phyloP scores from a whole-genome alignment of 148 eudicot genomes.

The Limonium bicolor region DNA sequence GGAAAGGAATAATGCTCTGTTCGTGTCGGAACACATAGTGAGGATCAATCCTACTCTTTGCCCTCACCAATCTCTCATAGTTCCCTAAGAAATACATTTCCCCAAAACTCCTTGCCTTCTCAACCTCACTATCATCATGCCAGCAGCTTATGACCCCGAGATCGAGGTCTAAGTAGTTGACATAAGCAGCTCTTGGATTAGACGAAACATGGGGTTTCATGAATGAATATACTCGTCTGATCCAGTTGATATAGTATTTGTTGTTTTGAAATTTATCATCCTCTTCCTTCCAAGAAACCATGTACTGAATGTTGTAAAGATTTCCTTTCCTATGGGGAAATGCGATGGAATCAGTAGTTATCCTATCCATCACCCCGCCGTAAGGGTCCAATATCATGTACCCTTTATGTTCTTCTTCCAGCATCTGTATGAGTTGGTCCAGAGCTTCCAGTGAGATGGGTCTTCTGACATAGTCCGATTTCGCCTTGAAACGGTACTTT shows the following conservation, averaged over 20 bases:
- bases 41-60: conserved; percentile 40
- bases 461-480: conserved; percentile 34
- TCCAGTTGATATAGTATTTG: conserved; percentile 24
- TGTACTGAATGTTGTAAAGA: conserved; percentile 27
- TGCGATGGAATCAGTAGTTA: conserved; percentile 24
- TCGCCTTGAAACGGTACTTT: conserved; percentile 36
- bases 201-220: conserved; percentile 35
- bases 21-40: conserved; percentile 32
- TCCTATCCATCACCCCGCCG: conserved; percentile 35
- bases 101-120: conserved; percentile 39
- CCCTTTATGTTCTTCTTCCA: conserved; percentile 40
- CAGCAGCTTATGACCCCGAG: conserved; percentile 17
- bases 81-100: conserved; percentile 40
- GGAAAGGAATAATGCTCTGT: conserved; percentile 37
- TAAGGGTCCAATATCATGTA: conserved; percentile 36
- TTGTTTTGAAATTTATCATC: conserved; percentile 14
- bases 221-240: conserved; percentile 24
- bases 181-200: conserved; percentile 42
- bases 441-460: conserved; percentile 15
- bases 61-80: conserved; percentile 41
- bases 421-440: conserved; percentile 14
- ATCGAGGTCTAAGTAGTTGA: conserved; percentile 42
- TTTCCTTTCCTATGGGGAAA: conserved; percentile 45
- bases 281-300: conserved; percentile 31
- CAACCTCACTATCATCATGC: conserved; percentile 16